These are phyloP conservation scores for Pezizomycotina sp. DNA, from an alignment of 2,329 filamentous ascomycete genomes.

Conservation along the genomic window DNA sequence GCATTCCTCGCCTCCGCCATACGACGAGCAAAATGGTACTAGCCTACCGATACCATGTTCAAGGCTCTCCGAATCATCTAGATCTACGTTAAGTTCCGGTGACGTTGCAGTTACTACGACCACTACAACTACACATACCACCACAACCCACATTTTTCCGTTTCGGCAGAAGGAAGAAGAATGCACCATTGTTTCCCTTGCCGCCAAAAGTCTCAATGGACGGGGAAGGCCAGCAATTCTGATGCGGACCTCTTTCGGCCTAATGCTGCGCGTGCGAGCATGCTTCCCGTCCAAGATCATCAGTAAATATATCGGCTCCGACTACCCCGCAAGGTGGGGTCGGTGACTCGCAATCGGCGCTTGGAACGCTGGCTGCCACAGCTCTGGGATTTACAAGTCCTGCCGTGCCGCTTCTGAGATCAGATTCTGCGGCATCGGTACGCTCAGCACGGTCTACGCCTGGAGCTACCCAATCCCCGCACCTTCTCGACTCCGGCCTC, in stretches of 20 bases:
- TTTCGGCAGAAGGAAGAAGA: constrained; percentile 57
- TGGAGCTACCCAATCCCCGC: constrained; percentile 12
- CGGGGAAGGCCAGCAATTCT: no score
- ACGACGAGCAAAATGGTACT: constrained; percentile 44
- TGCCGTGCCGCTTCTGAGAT: constrained; percentile 36
- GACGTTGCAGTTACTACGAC: constrained; percentile 44
- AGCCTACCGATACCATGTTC: constrained; percentile 47
- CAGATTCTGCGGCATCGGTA: constrained; percentile 46
- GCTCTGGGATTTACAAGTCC: constrained; percentile 28
- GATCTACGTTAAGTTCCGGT: constrained; percentile 68
- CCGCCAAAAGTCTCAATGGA: constrained; percentile 63
- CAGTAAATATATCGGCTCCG: constrained; percentile 4
- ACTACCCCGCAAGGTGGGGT: constrained; percentile 9
- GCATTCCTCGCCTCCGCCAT: constrained; percentile 37
- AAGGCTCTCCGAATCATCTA: constrained; percentile 68
- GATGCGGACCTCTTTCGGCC: no score
- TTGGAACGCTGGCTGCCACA: constrained; percentile 31
- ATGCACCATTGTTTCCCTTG: constrained; percentile 70
- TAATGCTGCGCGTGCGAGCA: no score
- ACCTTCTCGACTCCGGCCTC: constrained; percentile 39
- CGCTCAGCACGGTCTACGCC: constrained; percentile 44
- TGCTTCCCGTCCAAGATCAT: constrained; percentile 6
- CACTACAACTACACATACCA: constrained; percentile 46
- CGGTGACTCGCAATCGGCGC: constrained; percentile 12
- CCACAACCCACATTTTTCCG: constrained; percentile 60